phyloP scores from a whole-genome alignment of 2,329 filamentous ascomycete species.

The Colletotrichum lini region DNA sequence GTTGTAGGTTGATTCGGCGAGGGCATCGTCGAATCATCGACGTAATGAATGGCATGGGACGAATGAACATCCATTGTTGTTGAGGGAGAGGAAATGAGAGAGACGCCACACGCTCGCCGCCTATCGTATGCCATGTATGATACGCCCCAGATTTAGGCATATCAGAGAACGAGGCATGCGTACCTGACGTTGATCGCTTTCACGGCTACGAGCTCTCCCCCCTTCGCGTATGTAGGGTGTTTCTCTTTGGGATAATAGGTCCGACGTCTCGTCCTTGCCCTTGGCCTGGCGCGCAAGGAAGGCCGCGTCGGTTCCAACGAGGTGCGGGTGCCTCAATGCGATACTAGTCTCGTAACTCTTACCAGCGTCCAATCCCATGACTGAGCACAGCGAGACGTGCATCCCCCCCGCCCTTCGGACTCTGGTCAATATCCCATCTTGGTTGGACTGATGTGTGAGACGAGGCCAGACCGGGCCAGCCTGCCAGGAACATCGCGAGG shows the following conservation, averaged over 20 bases:
- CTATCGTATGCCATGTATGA: background rate
- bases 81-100: background rate
- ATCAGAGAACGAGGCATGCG: background rate
- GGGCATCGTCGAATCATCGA: constrained; percentile 3
- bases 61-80: background rate
- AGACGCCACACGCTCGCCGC: background rate
- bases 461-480: constrained; percentile 6
- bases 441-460: constrained; percentile 8
- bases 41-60: background rate
- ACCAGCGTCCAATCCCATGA: constrained; percentile 16
- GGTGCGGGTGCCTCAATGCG: constrained; percentile 14
- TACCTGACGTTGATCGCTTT: constrained; percentile 26
- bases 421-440: background rate
- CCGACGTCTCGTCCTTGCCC: constrained; percentile 27
- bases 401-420: constrained; percentile 3
- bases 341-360: background rate
- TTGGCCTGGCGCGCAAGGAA: constrained; percentile 17
- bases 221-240: constrained; percentile 10
- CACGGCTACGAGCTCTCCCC: constrained; percentile 5
- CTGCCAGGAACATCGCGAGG: background rate
- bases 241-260: constrained; percentile 27
- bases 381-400: background rate
- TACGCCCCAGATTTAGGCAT: background rate
- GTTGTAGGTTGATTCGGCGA: constrained; percentile 12
- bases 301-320: background rate